Evolutionary conservation across 2,329 filamentous ascomycete species (phyloP), one percentile per base, ranked within the genome.

Genomic region (Fusarium solani-melongenae): DNA sequence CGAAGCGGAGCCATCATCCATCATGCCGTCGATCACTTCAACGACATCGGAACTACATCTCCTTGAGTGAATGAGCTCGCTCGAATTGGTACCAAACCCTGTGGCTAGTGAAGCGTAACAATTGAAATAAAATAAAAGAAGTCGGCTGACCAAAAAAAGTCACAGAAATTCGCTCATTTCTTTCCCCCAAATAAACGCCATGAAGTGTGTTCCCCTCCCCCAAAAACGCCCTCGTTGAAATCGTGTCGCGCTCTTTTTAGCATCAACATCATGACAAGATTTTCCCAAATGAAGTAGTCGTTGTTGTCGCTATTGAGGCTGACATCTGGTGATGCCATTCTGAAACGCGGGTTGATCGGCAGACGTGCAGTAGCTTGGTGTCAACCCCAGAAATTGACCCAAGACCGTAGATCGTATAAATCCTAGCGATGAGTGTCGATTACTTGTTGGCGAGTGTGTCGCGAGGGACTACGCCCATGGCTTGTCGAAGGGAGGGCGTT

Each of bases 401-500:
- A 24, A 6, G 6, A 57, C 24, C 11, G 17, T 15, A n/a, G 11
- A 34, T 41, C 31, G 24, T 15, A 53, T 39, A 6, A 55, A 31
- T 29, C 56, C 38, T 44, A 34, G 11, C 22, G 41, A 27, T 17
- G 24, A 38, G 14, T 44, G 38, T 57, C 36, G 27, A n/a, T 53
- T 69, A 74, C 17, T 59, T 67, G 64, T 74, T 78, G 24, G 73
- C 62, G 10, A 77, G 20, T 5, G 58, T 53, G 39, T 78, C 76
- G 44, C 67, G 73, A 22, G 75, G 73, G 10, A 66, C 57, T 6
- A 73, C 70, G n/a, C 71, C 71, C 65, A 72, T 73, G 11, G 73
- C 76, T 62, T 77, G 73, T 12, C 71, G 69, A n/a, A 78, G 62
- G 3, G 76, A 77, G 4, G 76, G 76, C 29, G 75, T 68, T 44